Percentiles rank a stretch among this genome's conserved stretches.
These are phyloP conservation scores for Colletotrichum higginsianum DNA, from an alignment of 2,329 filamentous ascomycete species.

Conservation along the genomic window DNA sequence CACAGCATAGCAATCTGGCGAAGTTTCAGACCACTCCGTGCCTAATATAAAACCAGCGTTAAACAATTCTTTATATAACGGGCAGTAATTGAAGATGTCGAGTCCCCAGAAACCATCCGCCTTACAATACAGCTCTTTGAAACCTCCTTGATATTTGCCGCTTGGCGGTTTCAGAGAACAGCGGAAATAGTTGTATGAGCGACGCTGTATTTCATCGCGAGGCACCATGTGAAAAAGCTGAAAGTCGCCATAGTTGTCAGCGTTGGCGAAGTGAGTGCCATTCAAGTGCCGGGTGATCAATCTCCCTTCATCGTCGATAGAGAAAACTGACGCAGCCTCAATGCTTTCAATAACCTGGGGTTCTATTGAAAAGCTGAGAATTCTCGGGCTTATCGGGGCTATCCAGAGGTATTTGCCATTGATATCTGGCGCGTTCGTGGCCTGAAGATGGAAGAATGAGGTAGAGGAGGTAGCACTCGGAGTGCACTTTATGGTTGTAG, in stretches of 20 bases:
- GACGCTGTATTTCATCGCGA: not conserved
- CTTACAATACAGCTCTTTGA: too few relatives aligned
- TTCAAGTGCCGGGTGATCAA: not conserved
- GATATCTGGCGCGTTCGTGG: not conserved
- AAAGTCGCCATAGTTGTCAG: not conserved
- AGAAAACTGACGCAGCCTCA: not conserved
- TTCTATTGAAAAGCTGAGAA: conserved; percentile 4
- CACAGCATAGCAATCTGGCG: too few relatives aligned
- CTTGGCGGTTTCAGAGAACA: too few relatives aligned
- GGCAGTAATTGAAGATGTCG: too few relatives aligned
- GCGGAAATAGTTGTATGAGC: not conserved
- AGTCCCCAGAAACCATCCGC: too few relatives aligned
- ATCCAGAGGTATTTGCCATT: conserved; percentile 1
- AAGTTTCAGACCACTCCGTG: too few relatives aligned
- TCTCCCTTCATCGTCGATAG: not conserved
- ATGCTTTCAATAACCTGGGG: not conserved
- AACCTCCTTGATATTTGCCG: too few relatives aligned
- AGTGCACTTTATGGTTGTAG: conserved; percentile 8
- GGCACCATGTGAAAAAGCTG: conserved; percentile 4
- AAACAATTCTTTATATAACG: too few relatives aligned
- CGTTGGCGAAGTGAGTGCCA: conserved; percentile 10
- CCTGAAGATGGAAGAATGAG: not conserved
- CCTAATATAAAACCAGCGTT: too few relatives aligned
- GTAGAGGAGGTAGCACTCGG: conserved; percentile 3
- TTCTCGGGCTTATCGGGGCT: not conserved